phyloP scores from a whole-genome alignment of 106 monocot genomes.

The Phalaenopsis aphrodite region DNA sequence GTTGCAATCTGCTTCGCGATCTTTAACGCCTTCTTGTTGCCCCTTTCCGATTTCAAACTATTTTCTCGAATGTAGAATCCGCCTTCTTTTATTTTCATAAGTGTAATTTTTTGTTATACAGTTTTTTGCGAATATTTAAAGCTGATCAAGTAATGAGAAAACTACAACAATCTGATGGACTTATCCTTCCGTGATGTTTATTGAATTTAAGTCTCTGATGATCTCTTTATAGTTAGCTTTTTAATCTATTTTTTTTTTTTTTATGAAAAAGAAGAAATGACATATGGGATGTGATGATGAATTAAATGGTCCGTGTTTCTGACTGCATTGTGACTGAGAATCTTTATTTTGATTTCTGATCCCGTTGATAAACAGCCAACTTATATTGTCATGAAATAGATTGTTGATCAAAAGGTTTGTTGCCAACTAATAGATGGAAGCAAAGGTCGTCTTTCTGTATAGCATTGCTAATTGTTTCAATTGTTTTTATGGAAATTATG shows the following conservation, averaged over 20 bases:
- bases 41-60: too few species aligned
- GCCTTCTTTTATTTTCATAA: too few species aligned
- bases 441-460: too few species aligned
- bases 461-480: too few species aligned
- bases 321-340: background rate
- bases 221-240: background rate
- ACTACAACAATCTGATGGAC: background rate
- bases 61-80: too few species aligned
- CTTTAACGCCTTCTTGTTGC: too few species aligned
- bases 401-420: too few species aligned
- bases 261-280: background rate
- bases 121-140: background rate
- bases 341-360: background rate
- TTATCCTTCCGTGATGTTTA: background rate
- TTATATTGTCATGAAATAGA: too few species aligned
- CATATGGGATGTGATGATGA: background rate
- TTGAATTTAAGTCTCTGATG: constrained; percentile 2
- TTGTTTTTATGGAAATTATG: too few species aligned
- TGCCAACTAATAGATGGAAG: too few species aligned
- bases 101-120: background rate
- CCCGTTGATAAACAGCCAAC: background rate
- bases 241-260: too few species aligned
- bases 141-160: background rate
- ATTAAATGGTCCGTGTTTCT: background rate
- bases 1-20: too few species aligned